Evolutionary conservation across 2,329 filamentous ascomycete genomes (phyloP), one percentile per base, ranked within the genome.

Genomic region (Neonectria magnoliae): DNA sequence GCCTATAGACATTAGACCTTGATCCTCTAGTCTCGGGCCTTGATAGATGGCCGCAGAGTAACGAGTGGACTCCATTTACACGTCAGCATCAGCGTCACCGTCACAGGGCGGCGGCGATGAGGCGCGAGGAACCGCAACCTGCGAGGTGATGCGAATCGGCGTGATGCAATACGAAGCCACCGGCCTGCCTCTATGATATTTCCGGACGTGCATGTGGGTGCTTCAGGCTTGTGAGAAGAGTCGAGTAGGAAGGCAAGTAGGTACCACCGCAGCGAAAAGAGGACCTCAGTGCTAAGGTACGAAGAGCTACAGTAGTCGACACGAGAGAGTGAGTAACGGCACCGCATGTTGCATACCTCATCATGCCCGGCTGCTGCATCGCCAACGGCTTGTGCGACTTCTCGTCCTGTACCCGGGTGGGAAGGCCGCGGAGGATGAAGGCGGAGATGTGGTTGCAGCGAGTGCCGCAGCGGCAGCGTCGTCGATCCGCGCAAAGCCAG

Each of bases 11-110:
- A 47, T 56, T 51, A 51, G 45, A 33, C 51, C 38, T 58, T 54
- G 48, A 50, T 18, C 29, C n/a, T 50, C 50, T 33, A 38, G 56
- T 33, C 55, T 54, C 60, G 59, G 71, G 69, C 57, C 65, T 63
- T 36, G 48, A 47, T 44, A 66, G 50, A 48, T 41, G 71, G 71
- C 64, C 71, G 68, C 71, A 69, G 66, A 60, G 45, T 48, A 11
- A 61, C 57, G 64, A 48, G 71, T 70, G 69, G 68, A 57, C 65
- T 61, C 66, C 48, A 61, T 64, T 67, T 68, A 65, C 71, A 73
- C 71, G 71, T 73, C 71, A 72, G 64, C 29, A 29, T 38, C 41
- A 42, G 64, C 29, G 29, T 38, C 41, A 38, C 57, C 53, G 58
- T 62, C 57, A 57, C 47, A 63, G 64, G 53, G 18, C 54, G 50